These are phyloP conservation scores for Pleurotus ostreatus DNA, from an alignment of 768 basidiomycete genomes.

Conservation along the genomic window DNA sequence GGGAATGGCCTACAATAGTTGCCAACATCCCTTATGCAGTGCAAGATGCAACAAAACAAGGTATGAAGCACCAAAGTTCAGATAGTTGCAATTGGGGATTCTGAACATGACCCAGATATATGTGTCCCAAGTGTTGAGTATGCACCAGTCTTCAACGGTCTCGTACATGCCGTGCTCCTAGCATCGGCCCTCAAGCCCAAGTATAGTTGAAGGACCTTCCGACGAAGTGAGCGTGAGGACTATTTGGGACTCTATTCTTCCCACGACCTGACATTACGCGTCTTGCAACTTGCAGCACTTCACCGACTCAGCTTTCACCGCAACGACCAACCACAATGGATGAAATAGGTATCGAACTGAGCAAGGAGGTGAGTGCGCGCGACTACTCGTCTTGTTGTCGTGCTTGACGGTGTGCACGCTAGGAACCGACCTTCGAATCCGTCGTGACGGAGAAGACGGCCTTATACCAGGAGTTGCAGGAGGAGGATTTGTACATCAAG, in stretches of 20 bases:
- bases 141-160: too few species aligned
- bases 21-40: too few species aligned
- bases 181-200: too few species aligned
- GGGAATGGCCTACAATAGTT: too few species aligned
- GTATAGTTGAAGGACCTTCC: neutral
- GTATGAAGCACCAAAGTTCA: too few species aligned
- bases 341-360: constrained; percentile 83
- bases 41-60: too few species aligned
- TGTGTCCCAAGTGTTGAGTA: too few species aligned
- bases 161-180: too few species aligned
- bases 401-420: neutral
- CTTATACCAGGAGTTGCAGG: constrained; percentile 81
- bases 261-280: constrained; percentile 6
- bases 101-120: too few species aligned
- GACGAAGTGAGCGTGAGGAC: too few species aligned
- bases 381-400: too few species aligned
- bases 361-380: constrained; percentile 62
- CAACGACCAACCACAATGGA: constrained; percentile 55
- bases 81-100: too few species aligned
- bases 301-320: neutral
- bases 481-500: constrained; percentile 93
- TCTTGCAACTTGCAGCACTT: neutral
- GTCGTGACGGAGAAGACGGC: constrained; percentile 87
- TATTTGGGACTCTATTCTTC: neutral
- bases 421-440: constrained; percentile 91